These are phyloP conservation scores for Stagonosporopsis chrysanthemi DNA, from an alignment of 2,329 filamentous ascomycete genomes.

Conservation along the genomic window DNA sequence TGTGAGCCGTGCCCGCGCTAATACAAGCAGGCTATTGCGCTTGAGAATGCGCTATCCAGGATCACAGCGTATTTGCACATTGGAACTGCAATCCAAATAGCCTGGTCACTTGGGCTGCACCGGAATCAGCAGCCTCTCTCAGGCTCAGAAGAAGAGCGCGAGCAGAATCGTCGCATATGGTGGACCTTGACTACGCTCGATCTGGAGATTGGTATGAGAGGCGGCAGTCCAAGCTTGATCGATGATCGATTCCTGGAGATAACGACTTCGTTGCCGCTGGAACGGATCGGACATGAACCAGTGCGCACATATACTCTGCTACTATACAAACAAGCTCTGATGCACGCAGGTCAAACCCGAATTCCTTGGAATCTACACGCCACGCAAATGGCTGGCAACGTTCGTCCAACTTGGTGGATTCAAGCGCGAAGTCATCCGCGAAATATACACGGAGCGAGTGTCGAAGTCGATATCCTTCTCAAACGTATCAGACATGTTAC, in stretches of 20 bases:
- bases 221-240: conserved; percentile 45
- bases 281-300: conserved; percentile 34
- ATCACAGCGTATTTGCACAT: conserved; percentile 48
- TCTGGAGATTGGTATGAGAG: conserved; percentile 46
- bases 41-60: conserved; percentile 46
- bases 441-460: conserved; percentile 44
- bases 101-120: conserved; percentile 47
- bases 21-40: conserved; percentile 40
- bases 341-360: conserved; percentile 28
- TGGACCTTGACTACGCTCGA: conserved; percentile 49
- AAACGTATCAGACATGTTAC: conserved; percentile 41
- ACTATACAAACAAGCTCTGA: neutral
- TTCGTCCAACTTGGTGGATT: conserved; percentile 42
- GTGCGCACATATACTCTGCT: neutral
- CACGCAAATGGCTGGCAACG: conserved; percentile 43
- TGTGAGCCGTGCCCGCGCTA: neutral
- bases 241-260: conserved; percentile 45
- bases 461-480: conserved; percentile 44
- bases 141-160: conserved; percentile 38
- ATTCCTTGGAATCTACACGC: conserved; percentile 46
- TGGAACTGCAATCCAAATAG: conserved; percentile 47
- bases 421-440: conserved; percentile 46
- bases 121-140: conserved; percentile 44
- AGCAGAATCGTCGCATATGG: conserved; percentile 49
- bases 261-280: conserved; percentile 42